These are phyloP conservation scores for Dictyophora rubrovolvata DNA, from an alignment of 768 basidiomycete species.

Conservation along the genomic window DNA sequence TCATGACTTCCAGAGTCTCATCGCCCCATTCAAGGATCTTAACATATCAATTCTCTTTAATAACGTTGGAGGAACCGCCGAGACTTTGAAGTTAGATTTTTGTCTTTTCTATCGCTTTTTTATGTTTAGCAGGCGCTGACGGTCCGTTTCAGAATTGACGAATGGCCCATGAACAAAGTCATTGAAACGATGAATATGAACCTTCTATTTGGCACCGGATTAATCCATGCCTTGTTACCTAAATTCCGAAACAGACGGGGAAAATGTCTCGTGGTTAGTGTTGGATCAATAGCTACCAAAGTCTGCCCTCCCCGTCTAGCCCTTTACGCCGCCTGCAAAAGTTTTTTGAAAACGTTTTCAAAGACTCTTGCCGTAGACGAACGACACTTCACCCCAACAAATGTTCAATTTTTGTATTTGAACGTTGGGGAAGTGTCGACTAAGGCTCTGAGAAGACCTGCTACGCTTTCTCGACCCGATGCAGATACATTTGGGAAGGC, in stretches of 20 bases:
- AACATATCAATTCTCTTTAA: constrained; percentile 7
- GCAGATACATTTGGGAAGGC: constrained; percentile 4
- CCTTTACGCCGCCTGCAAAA: constrained; percentile 5
- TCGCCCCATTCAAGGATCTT: neutral
- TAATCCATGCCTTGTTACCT: constrained; percentile 8
- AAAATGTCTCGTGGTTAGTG: constrained; percentile 1
- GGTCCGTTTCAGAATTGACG: constrained; percentile 4
- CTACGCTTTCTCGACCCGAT: neutral
- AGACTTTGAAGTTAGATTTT: neutral
- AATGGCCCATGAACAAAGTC: constrained; percentile 3
- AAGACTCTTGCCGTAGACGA: constrained; percentile 7
- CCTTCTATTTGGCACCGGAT: constrained; percentile 3
- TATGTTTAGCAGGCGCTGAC: too few relatives aligned
- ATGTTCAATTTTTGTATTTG: neutral
- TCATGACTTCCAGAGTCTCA: neutral
- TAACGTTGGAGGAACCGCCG: constrained; percentile 5
- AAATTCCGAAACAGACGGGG: neutral
- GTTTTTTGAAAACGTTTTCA: constrained; percentile 2
- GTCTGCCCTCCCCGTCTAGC: constrained; percentile 6
- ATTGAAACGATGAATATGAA: neutral
- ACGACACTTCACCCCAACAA: constrained; percentile 5
- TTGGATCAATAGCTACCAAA: constrained; percentile 7
- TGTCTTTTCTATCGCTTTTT: too few relatives aligned
- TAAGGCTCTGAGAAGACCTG: neutral
- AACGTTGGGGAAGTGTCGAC: constrained; percentile 1